Percentiles rank a stretch among this genome's conserved stretches.
phyloP scores from a whole-genome alignment of 2,329 filamentous ascomycete genomes.

The Penicillium sp. region DNA sequence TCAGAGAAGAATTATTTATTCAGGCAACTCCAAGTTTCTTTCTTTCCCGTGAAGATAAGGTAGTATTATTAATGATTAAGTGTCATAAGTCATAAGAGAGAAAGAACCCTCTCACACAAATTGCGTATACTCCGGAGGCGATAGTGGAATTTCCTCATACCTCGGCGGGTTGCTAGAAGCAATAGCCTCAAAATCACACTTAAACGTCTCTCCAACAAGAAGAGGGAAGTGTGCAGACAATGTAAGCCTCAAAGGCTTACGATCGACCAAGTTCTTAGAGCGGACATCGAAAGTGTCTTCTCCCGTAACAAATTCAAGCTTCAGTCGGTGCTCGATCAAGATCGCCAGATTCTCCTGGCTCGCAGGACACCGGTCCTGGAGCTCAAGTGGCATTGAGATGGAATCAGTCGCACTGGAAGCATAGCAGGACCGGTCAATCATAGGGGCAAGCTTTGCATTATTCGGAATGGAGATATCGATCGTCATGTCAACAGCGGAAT shows the following conservation, averaged over 20 bases:
- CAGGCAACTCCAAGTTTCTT: too few species aligned
- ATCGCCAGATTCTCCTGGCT: neutral
- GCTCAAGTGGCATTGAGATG: neutral
- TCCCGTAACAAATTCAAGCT: constrained; percentile 9
- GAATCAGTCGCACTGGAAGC: neutral
- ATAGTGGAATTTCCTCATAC: constrained; percentile 10
- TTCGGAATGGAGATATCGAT: constrained; percentile 6
- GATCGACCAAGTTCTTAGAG: constrained; percentile 9
- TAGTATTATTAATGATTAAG: neutral
- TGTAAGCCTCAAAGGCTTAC: constrained; percentile 5
- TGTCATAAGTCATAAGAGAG: neutral
- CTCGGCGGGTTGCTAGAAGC: constrained; percentile 7
- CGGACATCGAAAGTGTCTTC: constrained; percentile 13
- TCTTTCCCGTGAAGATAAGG: neutral
- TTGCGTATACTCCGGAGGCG: constrained; percentile 11
- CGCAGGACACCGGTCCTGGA: neutral
- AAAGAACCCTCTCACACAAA: neutral
- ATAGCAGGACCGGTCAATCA: constrained; percentile 3
- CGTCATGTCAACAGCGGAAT: constrained; percentile 6
- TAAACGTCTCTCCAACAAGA: neutral
- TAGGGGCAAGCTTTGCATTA: neutral
- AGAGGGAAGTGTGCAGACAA: constrained; percentile 11
- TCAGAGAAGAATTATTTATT: too few species aligned
- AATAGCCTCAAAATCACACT: neutral
- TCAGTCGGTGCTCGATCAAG: constrained; percentile 11